These are phyloP conservation scores for Lachancea sp. DNA, from an alignment of 805 yeast genomes.

Conservation along the genomic window DNA sequence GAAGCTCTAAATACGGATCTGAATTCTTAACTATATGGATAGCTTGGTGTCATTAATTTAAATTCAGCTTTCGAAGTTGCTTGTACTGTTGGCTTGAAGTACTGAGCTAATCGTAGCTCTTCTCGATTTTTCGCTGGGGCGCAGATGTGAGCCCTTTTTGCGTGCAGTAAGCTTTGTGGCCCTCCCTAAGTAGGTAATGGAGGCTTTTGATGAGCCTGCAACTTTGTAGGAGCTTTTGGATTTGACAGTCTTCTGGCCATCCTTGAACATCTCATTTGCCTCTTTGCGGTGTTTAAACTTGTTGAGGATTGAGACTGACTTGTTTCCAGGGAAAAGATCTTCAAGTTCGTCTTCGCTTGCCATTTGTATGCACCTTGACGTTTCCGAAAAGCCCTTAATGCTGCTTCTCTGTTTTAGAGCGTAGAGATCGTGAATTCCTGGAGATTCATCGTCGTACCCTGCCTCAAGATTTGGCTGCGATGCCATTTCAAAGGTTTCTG, in stretches of 20 bases:
- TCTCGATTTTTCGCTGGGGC: neutral
- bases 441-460: conserved; percentile 13
- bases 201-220: conserved; percentile 50
- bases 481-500: neutral
- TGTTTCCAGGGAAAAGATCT: conserved; percentile 19
- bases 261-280: conserved; percentile 37
- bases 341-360: conserved; percentile 13
- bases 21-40: conserved; percentile 7
- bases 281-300: conserved; percentile 40
- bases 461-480: neutral
- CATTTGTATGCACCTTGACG: conserved; percentile 17
- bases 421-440: conserved; percentile 39
- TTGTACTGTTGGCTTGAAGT: conserved; percentile 17
- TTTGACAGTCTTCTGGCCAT: conserved; percentile 42
- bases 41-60: too few species aligned
- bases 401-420: conserved; percentile 41
- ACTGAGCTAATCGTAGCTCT: conserved; percentile 1
- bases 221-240: conserved; percentile 47
- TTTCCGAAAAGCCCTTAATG: conserved; percentile 30
- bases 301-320: conserved; percentile 37
- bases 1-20: conserved; percentile 30
- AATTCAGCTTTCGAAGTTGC: conserved; percentile 17
- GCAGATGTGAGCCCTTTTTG: conserved; percentile 9
- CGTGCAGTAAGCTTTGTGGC: conserved; percentile 31
- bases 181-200: conserved; percentile 49